These are phyloP conservation scores for Sporodiniella umbellata DNA, from an alignment of 371 early-diverging fungal genomes.

Conservation along the genomic window DNA sequence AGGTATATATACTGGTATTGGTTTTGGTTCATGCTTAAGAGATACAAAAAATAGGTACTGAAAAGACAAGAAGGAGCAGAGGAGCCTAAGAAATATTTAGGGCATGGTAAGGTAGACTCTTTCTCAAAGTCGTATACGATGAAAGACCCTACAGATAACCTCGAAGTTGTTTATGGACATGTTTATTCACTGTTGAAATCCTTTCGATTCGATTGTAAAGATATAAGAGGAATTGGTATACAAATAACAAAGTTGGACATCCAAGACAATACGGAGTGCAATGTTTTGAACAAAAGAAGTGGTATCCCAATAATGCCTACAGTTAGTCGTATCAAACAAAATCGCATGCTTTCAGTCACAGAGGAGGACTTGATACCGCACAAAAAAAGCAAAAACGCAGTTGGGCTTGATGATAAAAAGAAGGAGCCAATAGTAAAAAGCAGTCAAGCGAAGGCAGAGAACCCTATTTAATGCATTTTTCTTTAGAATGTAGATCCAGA, in stretches of 20 bases:
- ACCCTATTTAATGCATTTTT: background rate
- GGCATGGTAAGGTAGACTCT: slow-evolving; percentile 66
- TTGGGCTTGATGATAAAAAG: background rate
- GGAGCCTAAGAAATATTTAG: slow-evolving; percentile 58
- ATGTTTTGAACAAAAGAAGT: too few relatives aligned
- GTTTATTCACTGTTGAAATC: slow-evolving; percentile 42
- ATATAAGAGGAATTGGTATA: slow-evolving; percentile 66
- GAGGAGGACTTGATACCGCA: too few relatives aligned
- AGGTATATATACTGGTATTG: slow-evolving; percentile 25
- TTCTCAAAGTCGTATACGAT: slow-evolving; percentile 54
- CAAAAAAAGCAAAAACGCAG: too few relatives aligned
- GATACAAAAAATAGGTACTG: slow-evolving; percentile 44
- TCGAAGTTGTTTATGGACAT: slow-evolving; percentile 37
- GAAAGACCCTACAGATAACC: slow-evolving; percentile 42
- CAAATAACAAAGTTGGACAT: slow-evolving; percentile 56
- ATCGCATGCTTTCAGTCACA: too few relatives aligned
- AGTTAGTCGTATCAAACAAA: background rate
- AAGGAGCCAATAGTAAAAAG: slow-evolving; percentile 9
- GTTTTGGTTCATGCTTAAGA: too few relatives aligned
- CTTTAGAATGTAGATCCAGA: slow-evolving; percentile 17
- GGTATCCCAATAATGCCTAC: background rate
- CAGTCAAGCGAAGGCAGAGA: too few relatives aligned
- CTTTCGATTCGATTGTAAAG: slow-evolving; percentile 45
- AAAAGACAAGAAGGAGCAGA: slow-evolving; percentile 45
- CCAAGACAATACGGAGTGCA: slow-evolving; percentile 6